These are phyloP conservation scores for Taphrina flavorubra DNA, from an alignment of 1,139 yeast genomes.

Conservation along the genomic window DNA sequence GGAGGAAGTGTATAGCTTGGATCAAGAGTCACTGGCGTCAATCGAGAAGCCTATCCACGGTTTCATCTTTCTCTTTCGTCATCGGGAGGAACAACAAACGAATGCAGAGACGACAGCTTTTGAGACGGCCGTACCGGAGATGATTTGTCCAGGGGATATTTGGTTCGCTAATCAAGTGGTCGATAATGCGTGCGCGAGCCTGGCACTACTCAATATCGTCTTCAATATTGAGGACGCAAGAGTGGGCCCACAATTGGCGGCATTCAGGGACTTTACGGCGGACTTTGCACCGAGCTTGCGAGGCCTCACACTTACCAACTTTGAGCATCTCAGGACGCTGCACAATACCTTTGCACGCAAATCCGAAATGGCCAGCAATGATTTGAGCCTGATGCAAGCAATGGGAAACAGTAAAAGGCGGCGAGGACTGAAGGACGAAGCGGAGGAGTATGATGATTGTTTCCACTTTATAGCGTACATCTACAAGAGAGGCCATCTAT, in stretches of 20 bases:
- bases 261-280: conserved; percentile 60
- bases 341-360: conserved; percentile 69
- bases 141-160: conserved; percentile 52
- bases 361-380: conserved; percentile 26
- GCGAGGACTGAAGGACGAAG: conserved; percentile 55
- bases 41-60: conserved; percentile 60
- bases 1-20: conserved; percentile 67
- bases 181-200: conserved; percentile 79
- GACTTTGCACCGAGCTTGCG: conserved; percentile 48
- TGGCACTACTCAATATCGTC: conserved; percentile 67
- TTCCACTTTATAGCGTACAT: conserved; percentile 69
- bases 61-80: conserved; percentile 69
- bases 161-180: conserved; percentile 67
- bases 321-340: conserved; percentile 62
- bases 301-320: conserved; percentile 69
- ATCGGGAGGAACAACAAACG: conserved; percentile 51
- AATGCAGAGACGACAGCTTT: conserved; percentile 32
- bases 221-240: conserved; percentile 57
- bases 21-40: conserved; percentile 56
- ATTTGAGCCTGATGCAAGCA: conserved; percentile 24
- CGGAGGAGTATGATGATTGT: conserved; percentile 52
- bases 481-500: conserved; percentile 58
- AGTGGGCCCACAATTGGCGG: conserved; percentile 60
- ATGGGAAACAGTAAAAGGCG: not conserved
- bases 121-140: conserved; percentile 53